A percentile compares a stretch with the other conserved stretches of the same genome.
Conservation (phyloP, 352 stramenopile species). For the Halophytophthora batemanensis region DNA sequence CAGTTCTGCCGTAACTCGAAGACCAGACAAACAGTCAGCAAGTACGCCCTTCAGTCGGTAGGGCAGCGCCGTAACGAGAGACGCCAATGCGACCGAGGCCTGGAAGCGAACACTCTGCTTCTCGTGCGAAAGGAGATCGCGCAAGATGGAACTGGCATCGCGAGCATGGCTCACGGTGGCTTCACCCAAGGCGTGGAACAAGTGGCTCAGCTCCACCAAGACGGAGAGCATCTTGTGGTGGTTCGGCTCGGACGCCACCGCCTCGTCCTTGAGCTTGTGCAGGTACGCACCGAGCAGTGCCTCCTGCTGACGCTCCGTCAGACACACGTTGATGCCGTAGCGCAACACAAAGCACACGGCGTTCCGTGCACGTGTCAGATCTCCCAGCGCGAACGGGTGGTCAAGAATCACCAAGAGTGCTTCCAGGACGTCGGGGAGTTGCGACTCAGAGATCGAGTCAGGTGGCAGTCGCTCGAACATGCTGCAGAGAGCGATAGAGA, state of each 20-base stretch:
- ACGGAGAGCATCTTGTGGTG: conserved; percentile 68
- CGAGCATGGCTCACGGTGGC: conserved; percentile 43
- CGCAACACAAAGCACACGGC: conserved; percentile 73
- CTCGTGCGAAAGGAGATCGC: conserved; percentile 50
- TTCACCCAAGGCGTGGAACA: conserved; percentile 70
- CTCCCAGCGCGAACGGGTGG: conserved; percentile 60
- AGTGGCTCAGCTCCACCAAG: conserved; percentile 62
- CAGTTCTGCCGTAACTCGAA: conserved; percentile 41
- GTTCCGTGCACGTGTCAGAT: conserved; percentile 79
- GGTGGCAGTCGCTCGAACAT: conserved; percentile 74
- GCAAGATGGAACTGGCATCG: conserved; percentile 35
- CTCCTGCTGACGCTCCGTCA: conserved; percentile 73
- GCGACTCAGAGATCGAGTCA: conserved; percentile 54
- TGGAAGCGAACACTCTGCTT: conserved; percentile 80
- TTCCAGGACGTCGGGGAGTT: conserved; percentile 70
- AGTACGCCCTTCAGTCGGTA: conserved; percentile 60
- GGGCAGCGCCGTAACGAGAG: conserved; percentile 60
- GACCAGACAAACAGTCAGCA: conserved; percentile 31
- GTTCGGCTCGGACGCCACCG: conserved; percentile 30
- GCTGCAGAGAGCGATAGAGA: conserved; percentile 65
- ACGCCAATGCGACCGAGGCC: conserved; percentile 56
- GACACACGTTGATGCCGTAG: conserved; percentile 49
- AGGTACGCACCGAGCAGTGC: conserved; percentile 58
- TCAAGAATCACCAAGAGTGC: conserved; percentile 67
- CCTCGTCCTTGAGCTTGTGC: conserved; percentile 43